Evolutionary conservation across 2,329 filamentous ascomycete species (phyloP), one percentile per base, ranked within the genome.

Genomic region (Dendrostoma leiphaemia): DNA sequence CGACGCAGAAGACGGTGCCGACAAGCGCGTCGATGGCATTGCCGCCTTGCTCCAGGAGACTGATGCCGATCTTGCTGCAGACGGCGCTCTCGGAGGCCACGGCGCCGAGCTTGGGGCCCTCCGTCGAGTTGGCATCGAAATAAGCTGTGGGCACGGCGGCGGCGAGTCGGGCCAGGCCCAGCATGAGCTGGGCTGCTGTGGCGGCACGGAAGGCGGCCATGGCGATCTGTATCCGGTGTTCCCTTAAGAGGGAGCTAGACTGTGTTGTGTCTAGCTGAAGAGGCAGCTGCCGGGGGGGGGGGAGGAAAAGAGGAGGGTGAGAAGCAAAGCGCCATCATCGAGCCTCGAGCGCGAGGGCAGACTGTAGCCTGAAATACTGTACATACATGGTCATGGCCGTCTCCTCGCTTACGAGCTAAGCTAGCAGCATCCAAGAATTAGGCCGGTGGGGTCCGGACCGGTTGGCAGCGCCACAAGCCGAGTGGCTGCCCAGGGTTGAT

Each of bases 11-110:
- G 21, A 81, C 78, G 0, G 85, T 86, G 10, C 80, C 83, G 24
- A 88, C 81, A 56, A 86, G 69, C 5, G 84, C 82, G 70, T 89
- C 85, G 7, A 83, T 84, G 7, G 85, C 85, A 68, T 85, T 89
- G 13, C 85, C 85, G 13, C 85, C 84, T 40, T 74, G 64, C 50
- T 80, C 71, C 51, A 88, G 63, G 26, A 85, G 73, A 9, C 80
- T 69, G 3, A 78, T 77, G 6, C 85, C 85, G 59, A 86, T 78
- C 3, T 74, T 68, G 60, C 81, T 85, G 63, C 85, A 88, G 45
- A 84, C 71, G 0, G 72, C 67, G 59, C 73, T 80, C 63, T 88
- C 83, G 8, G 80, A 84, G 2, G 85, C 82, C 40, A 86, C 81
- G 13, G 84, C 85, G 9, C 84, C 84, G 2, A 71, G 65, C 28